Percentiles rank a stretch among this genome's conserved stretches.
Evolutionary conservation across 1,284 basidiomycete species (phyloP).

Genomic region (Cryptococcus amylolentus): DNA sequence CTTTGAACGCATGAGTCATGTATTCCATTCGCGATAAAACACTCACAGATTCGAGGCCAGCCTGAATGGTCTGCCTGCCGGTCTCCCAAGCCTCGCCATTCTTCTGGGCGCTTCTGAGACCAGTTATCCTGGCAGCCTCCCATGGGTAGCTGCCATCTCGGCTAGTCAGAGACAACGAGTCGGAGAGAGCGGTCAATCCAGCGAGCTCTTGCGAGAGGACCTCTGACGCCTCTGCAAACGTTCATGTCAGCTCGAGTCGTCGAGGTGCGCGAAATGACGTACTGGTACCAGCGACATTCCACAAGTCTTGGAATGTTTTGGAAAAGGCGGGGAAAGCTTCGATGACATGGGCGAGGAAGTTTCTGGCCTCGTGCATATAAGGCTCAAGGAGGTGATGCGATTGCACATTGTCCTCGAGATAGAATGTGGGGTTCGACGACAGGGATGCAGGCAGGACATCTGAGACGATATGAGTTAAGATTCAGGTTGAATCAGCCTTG

Average conservation of each 20-base stretch:
- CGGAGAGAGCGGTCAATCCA: slow-evolving; percentile 40
- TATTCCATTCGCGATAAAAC: not conserved
- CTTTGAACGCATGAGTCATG: slow-evolving; percentile 13
- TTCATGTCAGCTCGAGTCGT: not conserved
- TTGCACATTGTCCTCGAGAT: slow-evolving; percentile 27
- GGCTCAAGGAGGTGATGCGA: slow-evolving; percentile 34
- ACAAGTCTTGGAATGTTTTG: slow-evolving; percentile 36
- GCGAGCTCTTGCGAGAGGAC: slow-evolving; percentile 43
- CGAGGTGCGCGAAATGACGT: slow-evolving; percentile 8
- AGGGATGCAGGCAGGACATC: slow-evolving; percentile 37
- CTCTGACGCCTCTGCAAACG: slow-evolving; percentile 34
- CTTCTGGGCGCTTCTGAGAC: slow-evolving; percentile 26
- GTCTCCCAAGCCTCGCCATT: slow-evolving; percentile 36
- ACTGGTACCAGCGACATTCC: slow-evolving; percentile 41
- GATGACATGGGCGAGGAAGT: slow-evolving; percentile 30
- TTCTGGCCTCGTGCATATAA: slow-evolving; percentile 38
- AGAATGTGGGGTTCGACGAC: slow-evolving; percentile 37
- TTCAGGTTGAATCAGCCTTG: not conserved
- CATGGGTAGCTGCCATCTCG: slow-evolving; percentile 27
- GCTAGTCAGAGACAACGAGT: slow-evolving; percentile 36
- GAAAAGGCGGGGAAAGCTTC: slow-evolving; percentile 27
- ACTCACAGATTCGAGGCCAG: slow-evolving; percentile 42
- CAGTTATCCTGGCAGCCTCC: slow-evolving; percentile 44
- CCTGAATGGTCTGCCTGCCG: slow-evolving; percentile 38
- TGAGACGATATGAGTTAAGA: slow-evolving; percentile 7